Evolutionary conservation across 352 stramenopile species (phyloP), one percentile per base, ranked within the genome.

Genomic region (Phytophthora tentaculata): DNA sequence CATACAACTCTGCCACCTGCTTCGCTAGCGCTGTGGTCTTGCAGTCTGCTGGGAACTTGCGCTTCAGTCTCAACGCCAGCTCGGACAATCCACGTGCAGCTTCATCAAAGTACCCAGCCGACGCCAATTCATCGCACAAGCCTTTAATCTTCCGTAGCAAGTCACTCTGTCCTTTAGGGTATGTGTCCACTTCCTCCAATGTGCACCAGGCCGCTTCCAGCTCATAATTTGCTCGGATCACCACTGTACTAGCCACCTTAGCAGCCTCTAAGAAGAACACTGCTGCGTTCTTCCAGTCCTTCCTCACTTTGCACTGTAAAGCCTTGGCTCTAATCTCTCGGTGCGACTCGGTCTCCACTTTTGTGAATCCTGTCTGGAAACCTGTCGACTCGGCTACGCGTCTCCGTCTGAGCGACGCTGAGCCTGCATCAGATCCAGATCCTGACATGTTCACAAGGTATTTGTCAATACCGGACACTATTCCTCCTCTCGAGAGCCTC

Each of bases 131-230:
- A 61, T 91, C 80, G 56, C 82, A 90, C 7, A 88, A 70, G 7
- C 67, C 57, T n/a, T 79, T 69, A 44, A 92, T 80, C 14, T 74
- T 76, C 20, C 64, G 67, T 24, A 77, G 49, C 22, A 88, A 53
- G 14, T 81, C 72, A 60, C 70, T 81, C 24, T 81, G 73, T 19
- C 60, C 59, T 17, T 63, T 75, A 0, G 80, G 71, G 26, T 81
- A 89, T 29, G 55, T 70, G 20, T 73, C 74, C 13, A 65, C 71
- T 26, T 86, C 71, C 57, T 93, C 85, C 35, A 93, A 64, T 10
- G 78, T 72, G 64, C 85, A 93, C 81, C 80, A 93, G 35, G 77
- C 78, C 0, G 85, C 80, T 53, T 93, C 81, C 26, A 93, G 55
- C 10, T 83, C 69, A 24, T 91, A 91, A 32, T 79, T 89, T 7